Evolutionary conservation across 208 protist genomes (phyloP), one percentile per base, ranked within the genome.

Genomic region (Trypanosoma platydactyli): DNA sequence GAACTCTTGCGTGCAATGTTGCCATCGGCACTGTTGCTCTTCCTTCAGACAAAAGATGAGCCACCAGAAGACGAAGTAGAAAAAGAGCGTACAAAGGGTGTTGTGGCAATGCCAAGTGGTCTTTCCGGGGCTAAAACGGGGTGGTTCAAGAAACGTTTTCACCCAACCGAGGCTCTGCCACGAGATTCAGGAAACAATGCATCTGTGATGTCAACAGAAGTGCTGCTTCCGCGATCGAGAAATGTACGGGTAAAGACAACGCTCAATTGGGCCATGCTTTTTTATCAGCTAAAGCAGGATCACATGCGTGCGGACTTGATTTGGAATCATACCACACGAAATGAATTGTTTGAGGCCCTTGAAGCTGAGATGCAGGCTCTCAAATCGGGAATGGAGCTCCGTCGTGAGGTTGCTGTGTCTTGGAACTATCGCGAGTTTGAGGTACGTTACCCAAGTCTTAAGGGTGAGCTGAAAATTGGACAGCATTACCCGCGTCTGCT

Each of bases 401-500:
- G 64, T 6, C 41, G 51, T 29, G 71, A 80, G 22, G 52, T 70
- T 18, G 13, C 42, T 40, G 69, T 96, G n/a, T 80, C 88, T 33
- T 98, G 95, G 93, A 98, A 98, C 71, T 91, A 95, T 60, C 64
- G 83, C n/a, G 95, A 98, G 61, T 98, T 98, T 67, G 92, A 97
- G 71, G 88, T 98, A 30, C 67, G 79, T 3, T 98, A 98, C 64
- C 83, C 80, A 58, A 94, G 84, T 53, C 77, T 98, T 18, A 79
- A 86, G 20, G 71, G 82, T n/a, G 95, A 98, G 64, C 79, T 97
- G 0, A 80, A 83, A 33, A 83, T 98, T 40, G 95, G 92, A 5
- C 74, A 91, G 49, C 89, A 95, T 46, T 94, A 97, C 76, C 87
- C 91, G 18, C 82, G 88, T 11, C 59, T 98, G 25, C 77, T 98